These are phyloP conservation scores for Aspergillus sp. DNA, from an alignment of 2,329 filamentous ascomycete species.

Conservation along the genomic window DNA sequence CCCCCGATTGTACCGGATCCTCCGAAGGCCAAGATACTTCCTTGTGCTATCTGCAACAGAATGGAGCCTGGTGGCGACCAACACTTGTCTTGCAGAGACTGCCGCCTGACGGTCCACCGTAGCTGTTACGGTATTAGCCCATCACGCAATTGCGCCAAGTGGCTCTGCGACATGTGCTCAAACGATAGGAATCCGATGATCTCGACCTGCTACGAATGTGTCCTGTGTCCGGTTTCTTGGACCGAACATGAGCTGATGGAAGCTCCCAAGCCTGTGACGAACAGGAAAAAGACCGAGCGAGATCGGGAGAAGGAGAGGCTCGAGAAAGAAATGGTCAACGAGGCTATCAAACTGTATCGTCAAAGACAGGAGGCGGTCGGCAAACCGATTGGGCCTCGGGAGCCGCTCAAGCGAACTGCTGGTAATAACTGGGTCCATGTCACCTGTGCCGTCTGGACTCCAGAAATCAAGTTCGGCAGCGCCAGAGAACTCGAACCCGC, in stretches of 20 bases:
- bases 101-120: slow-evolving; percentile 85
- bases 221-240: slow-evolving; percentile 80
- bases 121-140: slow-evolving; percentile 88
- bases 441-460: slow-evolving; percentile 84
- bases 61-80: slow-evolving; percentile 70
- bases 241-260: slow-evolving; percentile 84
- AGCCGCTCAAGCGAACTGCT: slow-evolving; percentile 87
- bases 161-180: slow-evolving; percentile 92
- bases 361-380: slow-evolving; percentile 81
- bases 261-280: slow-evolving; percentile 66
- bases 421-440: slow-evolving; percentile 99
- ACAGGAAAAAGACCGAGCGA: slow-evolving; percentile 89
- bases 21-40: slow-evolving; percentile 73
- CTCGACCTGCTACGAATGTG: slow-evolving; percentile 92
- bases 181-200: slow-evolving; percentile 92
- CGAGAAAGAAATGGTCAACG: slow-evolving; percentile 79
- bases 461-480: slow-evolving; percentile 89
- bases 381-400: slow-evolving; percentile 78
- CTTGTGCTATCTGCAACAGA: slow-evolving; percentile 80
- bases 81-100: slow-evolving; percentile 78
- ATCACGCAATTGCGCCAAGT: slow-evolving; percentile 68
- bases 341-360: slow-evolving; percentile 76
- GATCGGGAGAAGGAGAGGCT: slow-evolving; percentile 84
- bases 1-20: slow-evolving; percentile 68
- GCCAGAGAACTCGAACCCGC: slow-evolving; percentile 78